Conservation (phyloP, 441 rosid species). For the Heliophila coronopifolia region DNA sequence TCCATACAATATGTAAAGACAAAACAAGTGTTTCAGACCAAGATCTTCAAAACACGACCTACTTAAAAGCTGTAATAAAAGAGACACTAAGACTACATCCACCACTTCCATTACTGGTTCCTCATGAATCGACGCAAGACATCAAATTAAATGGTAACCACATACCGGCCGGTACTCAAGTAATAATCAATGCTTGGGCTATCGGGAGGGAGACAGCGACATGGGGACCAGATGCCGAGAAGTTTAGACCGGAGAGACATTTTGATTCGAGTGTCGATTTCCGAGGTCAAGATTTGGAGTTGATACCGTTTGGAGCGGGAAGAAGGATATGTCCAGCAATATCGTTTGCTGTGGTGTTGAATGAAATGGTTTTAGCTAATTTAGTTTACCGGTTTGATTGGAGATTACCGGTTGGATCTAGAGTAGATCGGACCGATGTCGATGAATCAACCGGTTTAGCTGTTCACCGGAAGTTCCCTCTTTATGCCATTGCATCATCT, state of each 20-base stretch:
- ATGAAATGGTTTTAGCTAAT: conserved; percentile 25
- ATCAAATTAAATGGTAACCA: conserved; percentile 8
- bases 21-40: conserved; percentile 20
- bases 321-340: conserved; percentile 24
- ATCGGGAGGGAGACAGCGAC: conserved; percentile 21
- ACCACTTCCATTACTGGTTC: conserved; percentile 22
- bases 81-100: conserved; percentile 20
- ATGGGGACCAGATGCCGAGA: conserved; percentile 21
- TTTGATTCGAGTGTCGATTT: conserved; percentile 16
- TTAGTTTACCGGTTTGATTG: conserved; percentile 21
- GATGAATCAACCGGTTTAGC: conserved; percentile 15
- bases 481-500: conserved; percentile 15
- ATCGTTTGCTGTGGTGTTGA: conserved; percentile 19
- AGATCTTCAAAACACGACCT: conserved; percentile 11
- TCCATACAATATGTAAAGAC: conserved; percentile 1
- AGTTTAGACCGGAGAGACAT: conserved; percentile 30
- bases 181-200: conserved; percentile 25
- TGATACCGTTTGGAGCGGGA: conserved; percentile 28
- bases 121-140: conserved; percentile 19
- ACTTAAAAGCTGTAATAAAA: conserved; percentile 26
- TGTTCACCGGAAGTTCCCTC: conserved; percentile 24
- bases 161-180: conserved; percentile 19
- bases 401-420: background rate
- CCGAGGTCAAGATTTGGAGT: conserved; percentile 20
- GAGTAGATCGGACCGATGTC: conserved; percentile 1